phyloP scores from a whole-genome alignment of 495 filamentous ascomycete genomes.

The Penicillium macrosclerotiorum region DNA sequence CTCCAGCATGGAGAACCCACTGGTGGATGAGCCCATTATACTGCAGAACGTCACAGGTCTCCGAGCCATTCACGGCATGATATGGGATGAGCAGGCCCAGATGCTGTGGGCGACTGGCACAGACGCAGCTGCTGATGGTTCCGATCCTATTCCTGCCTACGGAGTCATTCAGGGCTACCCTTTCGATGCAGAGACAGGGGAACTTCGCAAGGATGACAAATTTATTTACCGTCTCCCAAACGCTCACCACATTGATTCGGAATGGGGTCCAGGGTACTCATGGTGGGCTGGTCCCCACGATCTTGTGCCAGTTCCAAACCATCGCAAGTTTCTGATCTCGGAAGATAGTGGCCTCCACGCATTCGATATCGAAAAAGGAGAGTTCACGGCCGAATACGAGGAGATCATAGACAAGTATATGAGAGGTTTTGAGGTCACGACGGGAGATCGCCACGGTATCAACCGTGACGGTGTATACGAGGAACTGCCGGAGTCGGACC shows the following conservation, averaged over 20 bases:
- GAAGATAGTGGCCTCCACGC: slow-evolving; percentile 24
- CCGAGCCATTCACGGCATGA: slow-evolving; percentile 28
- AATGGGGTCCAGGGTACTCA: slow-evolving; percentile 27
- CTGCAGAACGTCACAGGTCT: slow-evolving; percentile 30
- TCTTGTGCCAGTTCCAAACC: slow-evolving; percentile 27
- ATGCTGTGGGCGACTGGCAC: slow-evolving; percentile 30
- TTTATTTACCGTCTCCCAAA: slow-evolving; percentile 14
- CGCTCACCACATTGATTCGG: slow-evolving; percentile 16
- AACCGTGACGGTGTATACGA: slow-evolving; percentile 18
- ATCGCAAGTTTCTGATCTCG: slow-evolving; percentile 27
- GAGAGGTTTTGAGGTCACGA: slow-evolving; percentile 27
- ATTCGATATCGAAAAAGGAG: slow-evolving; percentile 21
- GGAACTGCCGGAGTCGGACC: slow-evolving; percentile 25
- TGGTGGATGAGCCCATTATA: slow-evolving; percentile 24
- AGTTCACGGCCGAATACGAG: slow-evolving; percentile 11
- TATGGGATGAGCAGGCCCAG: slow-evolving; percentile 29
- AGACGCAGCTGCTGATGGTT: slow-evolving; percentile 28
- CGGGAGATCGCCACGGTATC: slow-evolving; percentile 23
- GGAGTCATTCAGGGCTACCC: slow-evolving; percentile 24
- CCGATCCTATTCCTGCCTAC: slow-evolving; percentile 24
- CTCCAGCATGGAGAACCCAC: slow-evolving; percentile 17
- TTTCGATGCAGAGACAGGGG: slow-evolving; percentile 18
- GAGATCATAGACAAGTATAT: slow-evolving; percentile 22
- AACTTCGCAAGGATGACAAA: slow-evolving; percentile 15
- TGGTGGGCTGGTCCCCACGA: slow-evolving; percentile 33